phyloP scores from a whole-genome alignment of 2,329 filamentous ascomycete species.

The Davidsoniella australis region DNA sequence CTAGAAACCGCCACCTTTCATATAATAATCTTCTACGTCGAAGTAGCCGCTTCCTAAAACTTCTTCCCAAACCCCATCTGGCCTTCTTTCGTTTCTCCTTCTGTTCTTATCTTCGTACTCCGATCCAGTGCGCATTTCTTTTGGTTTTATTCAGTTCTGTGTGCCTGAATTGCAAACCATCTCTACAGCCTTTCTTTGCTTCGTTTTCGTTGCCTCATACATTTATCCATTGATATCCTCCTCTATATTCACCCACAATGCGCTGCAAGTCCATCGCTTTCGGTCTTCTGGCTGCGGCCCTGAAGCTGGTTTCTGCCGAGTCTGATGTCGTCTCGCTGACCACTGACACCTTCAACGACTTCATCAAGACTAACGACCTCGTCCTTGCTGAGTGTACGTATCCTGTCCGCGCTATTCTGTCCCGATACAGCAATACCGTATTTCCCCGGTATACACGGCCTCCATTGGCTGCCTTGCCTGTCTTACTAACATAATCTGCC shows the following conservation, averaged over 20 bases:
- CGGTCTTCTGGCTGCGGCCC: slow-evolving; percentile 37
- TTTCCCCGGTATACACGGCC: neutral
- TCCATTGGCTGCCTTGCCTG: neutral
- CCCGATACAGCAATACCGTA: neutral
- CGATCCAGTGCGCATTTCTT: neutral
- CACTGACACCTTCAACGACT: slow-evolving; percentile 72
- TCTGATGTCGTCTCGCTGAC: slow-evolving; percentile 79
- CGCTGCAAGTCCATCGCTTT: slow-evolving; percentile 33
- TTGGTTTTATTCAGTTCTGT: neutral
- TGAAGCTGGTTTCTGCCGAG: slow-evolving; percentile 42
- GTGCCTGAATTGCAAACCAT: neutral
- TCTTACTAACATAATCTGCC: slow-evolving; percentile 20
- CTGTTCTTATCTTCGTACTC: neutral
- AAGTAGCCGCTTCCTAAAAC: neutral
- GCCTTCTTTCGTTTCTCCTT: neutral
- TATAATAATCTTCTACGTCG: neutral
- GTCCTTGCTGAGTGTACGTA: slow-evolving; percentile 84
- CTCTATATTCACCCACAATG: slow-evolving; percentile 23
- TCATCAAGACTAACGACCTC: slow-evolving; percentile 70
- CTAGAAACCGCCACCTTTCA: slow-evolving; percentile 12
- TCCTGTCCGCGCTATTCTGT: neutral
- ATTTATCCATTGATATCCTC: slow-evolving; percentile 13
- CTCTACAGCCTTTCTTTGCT: neutral
- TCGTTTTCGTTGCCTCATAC: neutral
- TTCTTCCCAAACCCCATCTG: neutral